Conservation (phyloP, 2,329 filamentous ascomycete species). For the Claviceps sp. region DNA sequence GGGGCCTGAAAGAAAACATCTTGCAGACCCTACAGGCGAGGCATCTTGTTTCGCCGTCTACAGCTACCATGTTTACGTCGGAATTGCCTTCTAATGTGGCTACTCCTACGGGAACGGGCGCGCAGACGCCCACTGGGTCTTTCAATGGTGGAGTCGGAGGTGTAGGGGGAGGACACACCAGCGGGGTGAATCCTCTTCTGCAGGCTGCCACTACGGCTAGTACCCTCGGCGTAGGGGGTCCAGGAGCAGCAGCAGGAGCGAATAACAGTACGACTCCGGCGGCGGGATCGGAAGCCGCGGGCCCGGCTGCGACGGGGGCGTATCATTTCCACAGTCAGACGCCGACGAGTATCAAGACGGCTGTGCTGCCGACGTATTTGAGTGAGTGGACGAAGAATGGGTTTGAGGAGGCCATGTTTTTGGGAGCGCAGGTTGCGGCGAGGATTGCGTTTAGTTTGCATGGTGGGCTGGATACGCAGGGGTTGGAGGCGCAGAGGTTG, state of each 20-base stretch:
- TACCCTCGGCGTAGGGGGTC: conserved; percentile 32
- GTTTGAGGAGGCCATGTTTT: conserved; percentile 71
- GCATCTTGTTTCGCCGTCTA: conserved; percentile 82
- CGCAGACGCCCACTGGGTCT: conserved; percentile 70
- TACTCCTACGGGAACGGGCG: conserved; percentile 78
- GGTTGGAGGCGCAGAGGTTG: conserved; percentile 36
- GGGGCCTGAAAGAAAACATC: conserved; percentile 81
- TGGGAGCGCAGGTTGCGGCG: conserved; percentile 77
- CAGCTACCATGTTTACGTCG: conserved; percentile 91
- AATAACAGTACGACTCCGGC: conserved; percentile 22
- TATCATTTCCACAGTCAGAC: conserved; percentile 54
- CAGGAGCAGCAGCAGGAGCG: conserved; percentile 24
- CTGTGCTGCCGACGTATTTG: conserved; percentile 71
- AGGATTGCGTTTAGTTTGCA: conserved; percentile 45
- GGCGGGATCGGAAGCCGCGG: conserved; percentile 27
- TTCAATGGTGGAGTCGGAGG: conserved; percentile 28
- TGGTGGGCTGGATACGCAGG: conserved; percentile 37
- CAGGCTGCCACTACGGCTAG: conserved; percentile 77
- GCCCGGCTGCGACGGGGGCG: conserved; percentile 15
- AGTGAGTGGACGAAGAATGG: conserved; percentile 77
- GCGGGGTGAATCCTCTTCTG: conserved; percentile 75
- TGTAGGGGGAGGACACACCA: conserved; percentile 17
- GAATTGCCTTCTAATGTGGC: conserved; percentile 90
- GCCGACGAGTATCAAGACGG: conserved; percentile 70
- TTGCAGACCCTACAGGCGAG: conserved; percentile 65